Evolutionary conservation across 148 eudicot species (phyloP).

Genomic region (Rhododendron ovatum): DNA sequence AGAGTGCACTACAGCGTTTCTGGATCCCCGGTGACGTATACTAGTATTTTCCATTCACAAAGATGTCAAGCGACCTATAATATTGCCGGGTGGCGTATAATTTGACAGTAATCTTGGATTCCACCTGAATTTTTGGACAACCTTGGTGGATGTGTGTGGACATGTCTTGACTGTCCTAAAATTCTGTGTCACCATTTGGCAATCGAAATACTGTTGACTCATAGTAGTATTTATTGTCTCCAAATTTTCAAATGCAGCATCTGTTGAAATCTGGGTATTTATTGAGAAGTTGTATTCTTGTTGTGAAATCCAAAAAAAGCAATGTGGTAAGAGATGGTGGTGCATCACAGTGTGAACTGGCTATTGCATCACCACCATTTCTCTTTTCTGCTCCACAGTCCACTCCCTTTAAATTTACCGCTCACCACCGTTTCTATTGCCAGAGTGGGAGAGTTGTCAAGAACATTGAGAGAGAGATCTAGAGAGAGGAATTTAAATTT

Average conservation of each 20-base stretch:
- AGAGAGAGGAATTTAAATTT: background rate
- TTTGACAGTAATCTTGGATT: background rate
- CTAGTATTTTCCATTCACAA: background rate
- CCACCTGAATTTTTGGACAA: background rate
- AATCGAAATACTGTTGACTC: background rate
- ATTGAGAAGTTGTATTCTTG: background rate
- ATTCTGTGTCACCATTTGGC: background rate
- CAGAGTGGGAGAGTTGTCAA: background rate
- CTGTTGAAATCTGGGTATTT: background rate
- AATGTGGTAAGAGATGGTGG: background rate
- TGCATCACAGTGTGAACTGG: background rate
- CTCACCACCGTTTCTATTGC: background rate
- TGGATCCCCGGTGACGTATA: background rate
- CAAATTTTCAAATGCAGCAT: background rate
- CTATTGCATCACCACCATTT: background rate
- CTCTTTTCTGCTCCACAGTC: background rate
- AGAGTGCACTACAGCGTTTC: too few relatives aligned
- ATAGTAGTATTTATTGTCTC: background rate
- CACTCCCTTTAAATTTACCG: background rate
- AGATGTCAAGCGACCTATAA: too few relatives aligned
- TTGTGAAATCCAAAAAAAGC: background rate
- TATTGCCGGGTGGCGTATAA: background rate
- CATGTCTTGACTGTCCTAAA: background rate
- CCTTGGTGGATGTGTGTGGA: background rate
- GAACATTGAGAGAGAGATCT: background rate